Percentiles rank a stretch among this genome's conserved stretches.
Evolutionary conservation across 2,329 filamentous ascomycete species (phyloP).

Genomic region (Nectriaceae sp.): DNA sequence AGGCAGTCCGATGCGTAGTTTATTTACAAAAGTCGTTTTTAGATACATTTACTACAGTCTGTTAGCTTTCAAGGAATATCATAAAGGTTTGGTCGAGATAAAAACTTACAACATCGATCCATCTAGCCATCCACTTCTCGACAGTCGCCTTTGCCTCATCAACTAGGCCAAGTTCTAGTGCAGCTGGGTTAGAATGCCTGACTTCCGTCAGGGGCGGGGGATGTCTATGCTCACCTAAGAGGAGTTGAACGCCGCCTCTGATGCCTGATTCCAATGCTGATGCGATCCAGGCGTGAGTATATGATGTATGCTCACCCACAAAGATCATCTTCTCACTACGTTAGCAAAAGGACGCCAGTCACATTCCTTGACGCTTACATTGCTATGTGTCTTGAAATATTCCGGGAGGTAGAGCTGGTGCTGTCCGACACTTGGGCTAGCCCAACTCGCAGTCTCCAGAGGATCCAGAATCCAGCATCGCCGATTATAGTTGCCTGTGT

Average conservation of each 20-base stretch:
- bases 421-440: slow-evolving; percentile 59
- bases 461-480: slow-evolving; percentile 5
- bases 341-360: neutral
- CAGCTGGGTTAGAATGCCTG: no score
- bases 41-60: no score
- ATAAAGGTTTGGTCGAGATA: neutral
- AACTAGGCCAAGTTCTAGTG: slow-evolving; percentile 54
- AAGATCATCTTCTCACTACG: slow-evolving; percentile 55
- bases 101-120: slow-evolving; percentile 37
- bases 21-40: no score
- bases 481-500: slow-evolving; percentile 2
- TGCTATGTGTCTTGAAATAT: slow-evolving; percentile 68
- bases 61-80: neutral
- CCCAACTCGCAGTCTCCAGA: slow-evolving; percentile 51
- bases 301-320: slow-evolving; percentile 69
- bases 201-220: no score
- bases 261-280: slow-evolving; percentile 69
- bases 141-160: slow-evolving; percentile 62
- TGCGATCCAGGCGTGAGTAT: slow-evolving; percentile 71
- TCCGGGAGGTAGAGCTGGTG: slow-evolving; percentile 72
- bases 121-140: slow-evolving; percentile 61
- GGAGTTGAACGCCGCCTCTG: slow-evolving; percentile 60
- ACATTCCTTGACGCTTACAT: slow-evolving; percentile 25
- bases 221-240: slow-evolving; percentile 22
- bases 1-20: no score